Conservation (phyloP, 2,329 filamentous ascomycete species). For the Fusarium burgessii region DNA sequence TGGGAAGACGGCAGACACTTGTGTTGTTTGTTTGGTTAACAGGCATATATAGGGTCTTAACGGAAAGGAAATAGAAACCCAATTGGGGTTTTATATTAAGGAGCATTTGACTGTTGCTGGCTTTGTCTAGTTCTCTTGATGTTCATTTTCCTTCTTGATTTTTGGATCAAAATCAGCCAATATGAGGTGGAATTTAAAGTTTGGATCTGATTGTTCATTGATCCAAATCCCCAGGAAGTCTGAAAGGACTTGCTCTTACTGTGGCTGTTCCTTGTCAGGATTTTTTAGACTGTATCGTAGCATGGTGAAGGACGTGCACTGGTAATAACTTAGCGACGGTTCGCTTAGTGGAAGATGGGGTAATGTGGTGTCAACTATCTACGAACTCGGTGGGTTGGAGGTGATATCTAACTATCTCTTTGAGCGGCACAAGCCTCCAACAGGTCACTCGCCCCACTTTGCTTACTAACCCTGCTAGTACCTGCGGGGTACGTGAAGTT, state of each 20-base stretch:
- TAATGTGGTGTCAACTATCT: neutral
- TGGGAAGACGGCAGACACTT: neutral
- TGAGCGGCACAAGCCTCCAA: no score
- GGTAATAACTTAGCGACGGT: neutral
- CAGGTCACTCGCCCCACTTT: no score
- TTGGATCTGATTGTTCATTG: neutral
- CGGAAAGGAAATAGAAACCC: neutral
- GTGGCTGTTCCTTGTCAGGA: neutral
- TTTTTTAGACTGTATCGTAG: neutral
- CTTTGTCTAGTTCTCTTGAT: neutral
- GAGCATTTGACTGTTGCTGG: neutral
- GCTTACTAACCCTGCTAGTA: no score
- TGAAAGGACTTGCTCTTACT: neutral
- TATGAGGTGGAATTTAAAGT: neutral
- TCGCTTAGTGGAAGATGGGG: conserved; percentile 7
- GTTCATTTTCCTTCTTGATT: neutral
- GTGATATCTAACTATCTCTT: neutral
- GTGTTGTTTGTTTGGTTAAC: neutral
- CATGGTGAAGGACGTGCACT: neutral
- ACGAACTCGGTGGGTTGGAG: neutral
- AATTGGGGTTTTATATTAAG: no score
- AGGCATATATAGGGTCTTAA: neutral
- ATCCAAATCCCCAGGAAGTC: no score
- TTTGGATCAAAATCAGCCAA: neutral
- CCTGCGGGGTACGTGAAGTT: no score